Conservation (phyloP, 2,329 filamentous ascomycete genomes). For the Aureobasidium lini region DNA sequence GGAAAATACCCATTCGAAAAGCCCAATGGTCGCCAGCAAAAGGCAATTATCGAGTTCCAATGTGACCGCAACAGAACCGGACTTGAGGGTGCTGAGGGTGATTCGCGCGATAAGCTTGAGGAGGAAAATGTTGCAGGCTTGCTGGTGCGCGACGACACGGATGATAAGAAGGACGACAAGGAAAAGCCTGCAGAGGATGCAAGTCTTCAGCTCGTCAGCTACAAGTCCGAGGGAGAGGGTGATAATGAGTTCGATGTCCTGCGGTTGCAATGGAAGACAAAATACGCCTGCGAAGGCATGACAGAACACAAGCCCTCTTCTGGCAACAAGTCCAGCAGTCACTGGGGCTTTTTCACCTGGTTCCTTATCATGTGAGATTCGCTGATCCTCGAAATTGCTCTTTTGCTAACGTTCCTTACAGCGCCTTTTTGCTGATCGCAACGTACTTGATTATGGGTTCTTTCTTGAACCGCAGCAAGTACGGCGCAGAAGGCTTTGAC, state of each 20-base stretch:
- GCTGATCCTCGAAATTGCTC: background rate
- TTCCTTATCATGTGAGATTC: conserved; percentile 75
- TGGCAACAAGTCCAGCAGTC: conserved; percentile 10
- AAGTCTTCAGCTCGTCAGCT: conserved; percentile 70
- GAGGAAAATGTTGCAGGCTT: conserved; percentile 44
- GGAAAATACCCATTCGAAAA: conserved; percentile 44
- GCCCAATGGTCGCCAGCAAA: conserved; percentile 51
- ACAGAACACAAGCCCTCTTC: conserved; percentile 22
- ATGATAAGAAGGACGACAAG: conserved; percentile 28
- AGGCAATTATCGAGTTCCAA: conserved; percentile 75
- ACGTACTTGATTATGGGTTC: conserved; percentile 95
- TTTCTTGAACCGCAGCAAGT: conserved; percentile 98
- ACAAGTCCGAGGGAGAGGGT: conserved; percentile 52
- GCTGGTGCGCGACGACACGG: conserved; percentile 26
- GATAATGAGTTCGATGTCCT: conserved; percentile 52
- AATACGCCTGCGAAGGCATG: conserved; percentile 68
- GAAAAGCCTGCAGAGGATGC: conserved; percentile 40
- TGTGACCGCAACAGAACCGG: conserved; percentile 69
- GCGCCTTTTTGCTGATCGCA: conserved; percentile 75
- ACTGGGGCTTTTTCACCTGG: conserved; percentile 97
- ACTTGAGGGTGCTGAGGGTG: conserved; percentile 59
- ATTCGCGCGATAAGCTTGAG: conserved; percentile 50
- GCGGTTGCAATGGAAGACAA: conserved; percentile 76
- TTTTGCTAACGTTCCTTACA: conserved; percentile 30
- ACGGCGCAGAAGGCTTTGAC: conserved; percentile 92